Base-by-base conservation (phyloP, 352 stramenopile genomes). In the Thalassiosira hispida region DNA sequence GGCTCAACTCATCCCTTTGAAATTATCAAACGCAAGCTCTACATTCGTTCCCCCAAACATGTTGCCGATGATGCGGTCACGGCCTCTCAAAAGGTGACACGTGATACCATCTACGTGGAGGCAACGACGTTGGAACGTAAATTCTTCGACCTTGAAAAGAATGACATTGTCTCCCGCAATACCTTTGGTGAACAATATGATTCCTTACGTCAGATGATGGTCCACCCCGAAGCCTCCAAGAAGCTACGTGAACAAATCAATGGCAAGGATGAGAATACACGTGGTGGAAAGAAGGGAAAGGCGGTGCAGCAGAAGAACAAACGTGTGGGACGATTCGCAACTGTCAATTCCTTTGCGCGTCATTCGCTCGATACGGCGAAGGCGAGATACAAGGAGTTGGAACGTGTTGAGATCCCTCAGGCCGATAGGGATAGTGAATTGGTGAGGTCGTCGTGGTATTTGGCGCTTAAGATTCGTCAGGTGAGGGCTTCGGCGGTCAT, bases 1-100 rank as follows among this genome's bases (percentile, higher is more conserved):
- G 31, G 56, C 20, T 27, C 12, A 18, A 40, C 29, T 29, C 63
- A 74, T 33, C 75, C 75, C 0, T 96, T 96, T 74, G 92, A 96
- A 42, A 91, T 93, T 55, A 96, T 96, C 73, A 96, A 96, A 73
- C 79, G 91, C 18, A 95, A 96, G 55, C 79, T 96, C 7, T 96
- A 96, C 79, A 87, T 96, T 29, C 90, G 92, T 31, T 95, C 95
- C 65, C 95, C 91, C 33, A 93, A 92, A 16, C 91, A 95, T 68
- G 92, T 96, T 11, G 92, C 95, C 51, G 86, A 94, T 59, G 87
- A 95, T 66, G 93, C 90, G 44, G 95, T 96, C 69, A 94, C 90
- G 0, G 92, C 89, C 67, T 93, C 94, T 65, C 93, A 95, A 64
- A 81, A 79, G 22, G 84, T 96, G 38, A 86, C 90, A 16, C 87